Evolutionary conservation across 208 protist genomes (phyloP).

Genomic region (Leishmania lainsoni): DNA sequence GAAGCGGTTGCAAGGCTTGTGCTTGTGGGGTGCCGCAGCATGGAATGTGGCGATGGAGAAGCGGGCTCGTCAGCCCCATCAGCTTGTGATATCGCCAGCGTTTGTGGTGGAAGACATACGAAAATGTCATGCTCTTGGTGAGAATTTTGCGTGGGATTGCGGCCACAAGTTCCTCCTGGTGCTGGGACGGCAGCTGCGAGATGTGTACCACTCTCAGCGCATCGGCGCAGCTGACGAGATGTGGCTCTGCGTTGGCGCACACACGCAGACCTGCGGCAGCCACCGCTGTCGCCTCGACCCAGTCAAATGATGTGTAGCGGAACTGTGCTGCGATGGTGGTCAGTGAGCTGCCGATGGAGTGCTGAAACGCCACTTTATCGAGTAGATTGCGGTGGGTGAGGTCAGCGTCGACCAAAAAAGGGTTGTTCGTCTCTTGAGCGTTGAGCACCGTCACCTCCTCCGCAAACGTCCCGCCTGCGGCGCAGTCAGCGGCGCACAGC

Average conservation of each 20-base stretch:
- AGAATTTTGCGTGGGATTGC: slow-evolving; percentile 41
- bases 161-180: slow-evolving; percentile 40
- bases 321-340: slow-evolving; percentile 83
- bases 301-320: slow-evolving; percentile 67
- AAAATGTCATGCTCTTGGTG: slow-evolving; percentile 32
- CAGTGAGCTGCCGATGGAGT: slow-evolving; percentile 47
- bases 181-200: slow-evolving; percentile 42
- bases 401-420: slow-evolving; percentile 60
- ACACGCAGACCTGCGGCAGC: background rate
- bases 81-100: slow-evolving; percentile 32
- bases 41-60: slow-evolving; percentile 28
- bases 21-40: background rate
- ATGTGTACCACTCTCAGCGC: slow-evolving; percentile 57
- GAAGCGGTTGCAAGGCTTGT: slow-evolving; percentile 34
- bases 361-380: slow-evolving; percentile 29
- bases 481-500: slow-evolving; percentile 24
- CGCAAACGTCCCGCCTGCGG: background rate
- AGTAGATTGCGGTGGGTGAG: slow-evolving; percentile 57
- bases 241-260: slow-evolving; percentile 27
- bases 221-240: slow-evolving; percentile 41
- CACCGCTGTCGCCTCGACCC: slow-evolving; percentile 39
- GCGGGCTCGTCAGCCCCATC: slow-evolving; percentile 19
- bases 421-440: slow-evolving; percentile 83
- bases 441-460: slow-evolving; percentile 53
- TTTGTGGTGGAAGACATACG: slow-evolving; percentile 39